Evolutionary conservation across 176 grass and related monocot genomes (phyloP).

Genomic region (Phragmites australis): DNA sequence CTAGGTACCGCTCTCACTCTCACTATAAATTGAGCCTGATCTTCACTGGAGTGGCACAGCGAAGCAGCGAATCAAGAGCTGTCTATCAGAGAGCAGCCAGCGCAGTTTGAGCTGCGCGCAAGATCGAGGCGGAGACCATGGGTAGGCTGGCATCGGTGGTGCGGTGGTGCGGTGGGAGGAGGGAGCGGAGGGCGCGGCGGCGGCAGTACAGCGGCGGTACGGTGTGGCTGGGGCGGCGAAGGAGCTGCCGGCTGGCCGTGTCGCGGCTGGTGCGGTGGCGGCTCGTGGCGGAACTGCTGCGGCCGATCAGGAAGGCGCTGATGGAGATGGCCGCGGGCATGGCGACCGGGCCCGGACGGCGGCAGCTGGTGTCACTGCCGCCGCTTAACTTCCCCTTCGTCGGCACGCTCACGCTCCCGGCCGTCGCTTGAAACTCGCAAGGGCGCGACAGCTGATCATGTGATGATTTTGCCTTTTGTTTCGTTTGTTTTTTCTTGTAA

Average conservation of each 20-base stretch:
- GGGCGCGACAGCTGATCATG: background rate
- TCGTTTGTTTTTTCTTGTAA: background rate
- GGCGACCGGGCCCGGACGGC: background rate
- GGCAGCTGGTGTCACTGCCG: constrained; percentile 38
- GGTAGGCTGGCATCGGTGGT: constrained; percentile 27
- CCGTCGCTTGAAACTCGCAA: constrained; percentile 20
- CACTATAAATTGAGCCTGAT: constrained; percentile 41
- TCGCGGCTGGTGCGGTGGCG: constrained; percentile 54
- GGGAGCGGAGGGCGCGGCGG: constrained; percentile 25
- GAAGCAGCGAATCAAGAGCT: background rate
- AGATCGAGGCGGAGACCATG: background rate
- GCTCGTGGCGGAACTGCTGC: constrained; percentile 47
- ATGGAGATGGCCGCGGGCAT: constrained; percentile 34
- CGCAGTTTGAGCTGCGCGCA: background rate
- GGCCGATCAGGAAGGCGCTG: constrained; percentile 55
- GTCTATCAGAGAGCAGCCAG: background rate
- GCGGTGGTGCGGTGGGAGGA: constrained; percentile 46
- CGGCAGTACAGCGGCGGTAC: constrained; percentile 44
- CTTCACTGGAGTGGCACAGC: constrained; percentile 19
- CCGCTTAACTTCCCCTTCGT: constrained; percentile 53
- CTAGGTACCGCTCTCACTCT: background rate
- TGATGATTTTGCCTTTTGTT: constrained; percentile 22
- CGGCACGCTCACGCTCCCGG: constrained; percentile 55
- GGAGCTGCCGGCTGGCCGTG: constrained; percentile 43
- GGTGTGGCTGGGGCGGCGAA: constrained; percentile 51